A percentile compares a stretch with the other conserved stretches of the same genome.
Conservation (phyloP, 2,329 filamentous ascomycete genomes). For the Epichloe elymi region DNA sequence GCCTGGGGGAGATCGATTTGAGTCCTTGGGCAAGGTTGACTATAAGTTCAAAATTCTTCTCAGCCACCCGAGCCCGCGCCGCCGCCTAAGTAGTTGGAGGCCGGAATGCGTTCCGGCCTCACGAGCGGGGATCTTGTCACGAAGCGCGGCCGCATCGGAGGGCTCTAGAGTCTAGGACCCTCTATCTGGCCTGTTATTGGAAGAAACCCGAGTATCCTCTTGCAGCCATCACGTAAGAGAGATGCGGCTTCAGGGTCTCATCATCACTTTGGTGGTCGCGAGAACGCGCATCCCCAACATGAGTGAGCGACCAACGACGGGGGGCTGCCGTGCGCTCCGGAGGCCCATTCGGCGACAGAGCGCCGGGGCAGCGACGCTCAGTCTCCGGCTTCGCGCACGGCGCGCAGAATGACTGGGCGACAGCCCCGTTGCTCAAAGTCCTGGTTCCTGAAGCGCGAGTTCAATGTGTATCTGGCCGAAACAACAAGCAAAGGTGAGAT, state of each 20-base stretch:
- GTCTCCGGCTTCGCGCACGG: neutral
- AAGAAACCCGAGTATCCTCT: slow-evolving; percentile 2
- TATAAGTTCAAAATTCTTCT: neutral
- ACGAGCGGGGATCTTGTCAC: slow-evolving; percentile 15
- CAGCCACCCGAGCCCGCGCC: slow-evolving; percentile 13
- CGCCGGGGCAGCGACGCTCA: neutral
- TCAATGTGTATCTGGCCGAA: too few species aligned
- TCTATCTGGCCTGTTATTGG: slow-evolving; percentile 8
- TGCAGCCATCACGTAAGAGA: slow-evolving; percentile 13
- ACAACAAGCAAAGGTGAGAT: too few species aligned
- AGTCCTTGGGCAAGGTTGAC: neutral
- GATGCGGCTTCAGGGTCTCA: slow-evolving; percentile 2
- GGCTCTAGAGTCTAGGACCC: slow-evolving; percentile 5
- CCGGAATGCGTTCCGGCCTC: slow-evolving; percentile 36
- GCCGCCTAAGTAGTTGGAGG: slow-evolving; percentile 34
- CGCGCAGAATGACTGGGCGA: too few species aligned
- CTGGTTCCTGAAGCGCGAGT: too few species aligned
- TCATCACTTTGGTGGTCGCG: neutral
- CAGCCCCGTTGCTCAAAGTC: too few species aligned
- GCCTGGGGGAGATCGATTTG: too few species aligned
- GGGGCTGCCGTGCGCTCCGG: neutral
- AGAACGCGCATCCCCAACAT: neutral
- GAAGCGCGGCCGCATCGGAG: slow-evolving; percentile 10
- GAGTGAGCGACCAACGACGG: neutral
- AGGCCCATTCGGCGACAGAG: neutral